Conservation (phyloP, 1,284 basidiomycete species). For the Leccinum fallax region DNA sequence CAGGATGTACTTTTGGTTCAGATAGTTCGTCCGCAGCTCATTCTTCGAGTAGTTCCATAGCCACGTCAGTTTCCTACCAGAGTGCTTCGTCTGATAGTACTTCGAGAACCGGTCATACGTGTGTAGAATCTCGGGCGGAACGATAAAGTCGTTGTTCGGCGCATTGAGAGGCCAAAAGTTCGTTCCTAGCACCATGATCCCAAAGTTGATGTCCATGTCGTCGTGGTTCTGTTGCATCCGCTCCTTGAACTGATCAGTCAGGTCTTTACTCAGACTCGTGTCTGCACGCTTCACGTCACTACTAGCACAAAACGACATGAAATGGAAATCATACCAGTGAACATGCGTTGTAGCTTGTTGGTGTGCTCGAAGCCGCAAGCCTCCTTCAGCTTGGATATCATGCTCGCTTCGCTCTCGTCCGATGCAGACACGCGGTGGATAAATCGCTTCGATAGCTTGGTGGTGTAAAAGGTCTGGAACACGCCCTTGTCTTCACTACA, state of each 20-base stretch:
- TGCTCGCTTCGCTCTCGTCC: constrained; percentile 95
- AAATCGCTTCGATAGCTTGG: constrained; percentile 93
- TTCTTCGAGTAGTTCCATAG: constrained; percentile 98
- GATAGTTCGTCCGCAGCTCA: constrained; percentile 91
- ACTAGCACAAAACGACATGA: background rate
- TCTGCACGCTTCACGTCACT: constrained; percentile 51
- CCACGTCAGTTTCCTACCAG: constrained; percentile 95
- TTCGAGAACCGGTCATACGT: constrained; percentile 92
- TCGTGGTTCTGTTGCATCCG: constrained; percentile 85
- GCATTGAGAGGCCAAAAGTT: constrained; percentile 96
- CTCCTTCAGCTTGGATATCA: constrained; percentile 99
- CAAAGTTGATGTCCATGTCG: constrained; percentile 89
- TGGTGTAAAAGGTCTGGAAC: constrained; percentile 99
- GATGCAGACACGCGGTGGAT: constrained; percentile 93
- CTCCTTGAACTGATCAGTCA: constrained; percentile 96
- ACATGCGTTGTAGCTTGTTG: constrained; percentile 97
- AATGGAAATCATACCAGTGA: constrained; percentile 68
- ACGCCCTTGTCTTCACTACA: constrained; percentile 99
- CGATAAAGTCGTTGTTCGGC: constrained; percentile 82
- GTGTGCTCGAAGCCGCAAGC: constrained; percentile 99
- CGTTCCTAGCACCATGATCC: constrained; percentile 93
- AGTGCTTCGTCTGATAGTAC: constrained; percentile 94
- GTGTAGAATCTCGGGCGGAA: constrained; percentile 85
- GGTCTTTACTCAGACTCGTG: constrained; percentile 94
- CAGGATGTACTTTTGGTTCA: constrained; percentile 94